Percentiles rank a stretch among this genome's conserved stretches.
Evolutionary conservation across 2,329 filamentous ascomycete species (phyloP).

Genomic region (Botrytis pseudocinerea): DNA sequence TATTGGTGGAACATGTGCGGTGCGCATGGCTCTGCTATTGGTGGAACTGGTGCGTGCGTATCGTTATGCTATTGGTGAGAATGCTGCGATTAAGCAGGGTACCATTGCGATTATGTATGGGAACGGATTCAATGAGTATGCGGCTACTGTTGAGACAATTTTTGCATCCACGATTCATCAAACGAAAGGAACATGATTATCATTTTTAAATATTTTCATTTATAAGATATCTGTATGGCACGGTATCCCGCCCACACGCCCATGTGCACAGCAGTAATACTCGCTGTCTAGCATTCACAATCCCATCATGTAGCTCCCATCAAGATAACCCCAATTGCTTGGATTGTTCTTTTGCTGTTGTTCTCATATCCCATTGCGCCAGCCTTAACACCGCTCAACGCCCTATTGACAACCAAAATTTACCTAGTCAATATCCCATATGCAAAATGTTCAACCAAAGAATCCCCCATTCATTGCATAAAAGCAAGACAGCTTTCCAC

Average conservation of each 20-base stretch:
- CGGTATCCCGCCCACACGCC: background rate
- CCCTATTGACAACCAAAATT: background rate
- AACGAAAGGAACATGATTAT: background rate
- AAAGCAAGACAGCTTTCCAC: background rate
- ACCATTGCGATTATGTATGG: background rate
- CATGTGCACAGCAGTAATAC: background rate
- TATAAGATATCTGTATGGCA: background rate
- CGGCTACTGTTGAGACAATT: background rate
- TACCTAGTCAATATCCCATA: background rate
- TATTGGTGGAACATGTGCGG: background rate
- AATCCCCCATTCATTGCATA: background rate
- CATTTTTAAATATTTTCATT: background rate
- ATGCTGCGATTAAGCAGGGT: background rate
- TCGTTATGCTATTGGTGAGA: background rate
- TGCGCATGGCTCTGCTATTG: too few species aligned
- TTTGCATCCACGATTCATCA: background rate
- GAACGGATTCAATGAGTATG: background rate
- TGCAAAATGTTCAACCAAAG: background rate
- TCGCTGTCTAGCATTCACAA: background rate
- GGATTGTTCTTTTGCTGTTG: background rate
- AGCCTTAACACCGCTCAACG: background rate
- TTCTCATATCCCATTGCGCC: background rate
- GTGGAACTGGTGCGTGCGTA: too few species aligned
- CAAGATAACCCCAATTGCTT: background rate
- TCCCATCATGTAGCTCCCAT: background rate